Conservation (phyloP, 2,329 filamentous ascomycete species). For the Aspergillus nomiae region DNA sequence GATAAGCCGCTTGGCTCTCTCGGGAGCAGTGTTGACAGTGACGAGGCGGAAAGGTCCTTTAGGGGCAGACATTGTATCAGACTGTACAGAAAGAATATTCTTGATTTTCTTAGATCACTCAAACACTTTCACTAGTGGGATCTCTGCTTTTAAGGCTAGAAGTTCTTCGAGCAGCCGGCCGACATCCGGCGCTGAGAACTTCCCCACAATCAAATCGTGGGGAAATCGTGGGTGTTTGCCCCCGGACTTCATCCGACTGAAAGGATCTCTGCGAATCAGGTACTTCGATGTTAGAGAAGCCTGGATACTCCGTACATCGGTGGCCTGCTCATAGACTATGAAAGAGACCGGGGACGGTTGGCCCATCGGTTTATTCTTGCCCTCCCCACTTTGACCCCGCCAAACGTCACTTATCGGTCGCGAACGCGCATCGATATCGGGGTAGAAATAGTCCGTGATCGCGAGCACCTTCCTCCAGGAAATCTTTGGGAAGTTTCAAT, state of each 20-base stretch:
- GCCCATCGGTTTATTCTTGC: conserved; percentile 8
- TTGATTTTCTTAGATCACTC: neutral
- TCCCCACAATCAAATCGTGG: conserved; percentile 20
- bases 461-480: neutral
- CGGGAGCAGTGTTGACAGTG: conserved; percentile 69
- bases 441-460: conserved; percentile 27
- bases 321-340: neutral
- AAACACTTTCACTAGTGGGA: neutral
- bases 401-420: neutral
- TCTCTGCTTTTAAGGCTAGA: neutral
- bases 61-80: conserved; percentile 35
- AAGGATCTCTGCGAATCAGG: conserved; percentile 15
- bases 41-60: conserved; percentile 64
- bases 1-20: conserved; percentile 64
- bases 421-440: conserved; percentile 16
- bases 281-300: neutral
- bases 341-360: conserved; percentile 2
- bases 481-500: neutral
- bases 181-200: conserved; percentile 13
- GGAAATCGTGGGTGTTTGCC: conserved; percentile 10
- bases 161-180: neutral
- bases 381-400: conserved; percentile 22
- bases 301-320: neutral
- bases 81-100: neutral
- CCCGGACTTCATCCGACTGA: conserved; percentile 15